phyloP scores from a whole-genome alignment of 176 grass and related monocot genomes.

The Zea mays region Zm-B73-REFERENCE-NAM-5.0 NC_050099.1:211963501-211964000 shows the following conservation, averaged over 20 bases:
- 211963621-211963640: slow-evolving; percentile 81
- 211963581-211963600: slow-evolving; percentile 15
- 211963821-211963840: slow-evolving; percentile 81
- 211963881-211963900: slow-evolving; percentile 12
- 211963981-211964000: background rate
- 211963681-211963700: slow-evolving; percentile 97
- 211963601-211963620: slow-evolving; percentile 83
- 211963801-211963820: slow-evolving; percentile 82
- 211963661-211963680: slow-evolving; percentile 85
- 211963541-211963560: slow-evolving; percentile 21
- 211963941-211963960: background rate
- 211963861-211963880: slow-evolving; percentile 67
- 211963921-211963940: slow-evolving; percentile 14
- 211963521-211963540: slow-evolving; percentile 1
- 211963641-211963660: slow-evolving; percentile 85
- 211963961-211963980: background rate
- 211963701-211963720: slow-evolving; percentile 27
- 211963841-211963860: slow-evolving; percentile 89
- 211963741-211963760: slow-evolving; percentile 27
- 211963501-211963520: slow-evolving; percentile 12
- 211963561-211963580: slow-evolving; percentile 12
- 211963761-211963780: slow-evolving; percentile 36
- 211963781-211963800: slow-evolving; percentile 90
- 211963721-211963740: slow-evolving; percentile 18
- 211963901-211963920: slow-evolving; percentile 24